Conservation (phyloP, 257 asterid genomes). For the Jacaranda copaia region DNA sequence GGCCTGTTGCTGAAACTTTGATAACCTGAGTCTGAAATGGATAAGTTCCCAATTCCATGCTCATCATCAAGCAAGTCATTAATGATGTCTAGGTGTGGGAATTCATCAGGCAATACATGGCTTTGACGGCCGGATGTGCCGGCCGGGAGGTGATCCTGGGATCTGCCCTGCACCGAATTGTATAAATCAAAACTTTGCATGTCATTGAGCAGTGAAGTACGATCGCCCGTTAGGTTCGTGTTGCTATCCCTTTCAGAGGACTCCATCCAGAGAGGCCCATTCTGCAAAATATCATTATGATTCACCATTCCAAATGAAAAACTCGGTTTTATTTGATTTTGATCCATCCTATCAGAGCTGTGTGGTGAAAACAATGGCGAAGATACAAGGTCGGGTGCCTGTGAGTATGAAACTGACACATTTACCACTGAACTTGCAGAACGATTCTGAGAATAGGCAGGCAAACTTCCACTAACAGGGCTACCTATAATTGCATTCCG, state of each 20-base stretch:
- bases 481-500: conserved; percentile 81
- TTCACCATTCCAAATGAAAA: conserved; percentile 69
- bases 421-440: conserved; percentile 47
- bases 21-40: conserved; percentile 44
- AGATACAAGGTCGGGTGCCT: conserved; percentile 50
- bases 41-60: conserved; percentile 49
- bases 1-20: conserved; percentile 57
- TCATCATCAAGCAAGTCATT: conserved; percentile 86
- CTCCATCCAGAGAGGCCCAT: conserved; percentile 66
- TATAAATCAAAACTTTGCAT: conserved; percentile 48
- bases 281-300: conserved; percentile 51
- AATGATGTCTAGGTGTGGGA: conserved; percentile 69
- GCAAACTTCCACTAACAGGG: conserved; percentile 50
- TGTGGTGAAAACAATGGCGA: conserved; percentile 56
- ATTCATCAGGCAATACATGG: conserved; percentile 51
- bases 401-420: conserved; percentile 51
- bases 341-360: conserved; percentile 59
- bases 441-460: conserved; percentile 58
- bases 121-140: conserved; percentile 60
- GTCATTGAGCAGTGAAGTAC: conserved; percentile 40
- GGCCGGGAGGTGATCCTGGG: conserved; percentile 52
- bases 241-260: conserved; percentile 53
- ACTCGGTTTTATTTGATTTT: conserved; percentile 45
- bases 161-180: conserved; percentile 50
- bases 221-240: conserved; percentile 48